phyloP scores from a whole-genome alignment of 345 rosid genomes.

The Pistacia atlantica region DNA sequence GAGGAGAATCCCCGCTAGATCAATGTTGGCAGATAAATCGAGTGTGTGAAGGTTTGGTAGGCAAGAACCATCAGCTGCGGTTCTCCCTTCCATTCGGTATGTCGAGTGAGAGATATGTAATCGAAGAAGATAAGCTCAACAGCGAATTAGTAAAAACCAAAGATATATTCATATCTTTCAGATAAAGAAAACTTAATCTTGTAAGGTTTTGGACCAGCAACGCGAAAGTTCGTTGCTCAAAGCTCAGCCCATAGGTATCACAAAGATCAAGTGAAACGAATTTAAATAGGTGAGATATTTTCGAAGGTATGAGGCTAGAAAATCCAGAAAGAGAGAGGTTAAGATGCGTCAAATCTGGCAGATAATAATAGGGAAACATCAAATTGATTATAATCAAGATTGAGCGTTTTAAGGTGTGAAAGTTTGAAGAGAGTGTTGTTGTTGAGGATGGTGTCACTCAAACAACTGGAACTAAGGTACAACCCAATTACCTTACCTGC shows the following conservation, averaged over 20 bases:
- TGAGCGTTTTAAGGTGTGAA: background rate
- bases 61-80: too few species aligned
- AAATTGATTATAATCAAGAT: background rate
- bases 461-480: slow-evolving; percentile 9
- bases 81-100: too few species aligned
- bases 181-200: background rate
- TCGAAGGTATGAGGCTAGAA: background rate
- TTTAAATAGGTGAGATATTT: slow-evolving; percentile 18
- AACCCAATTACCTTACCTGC: slow-evolving; percentile 10
- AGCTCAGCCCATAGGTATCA: background rate
- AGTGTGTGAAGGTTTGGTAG: too few species aligned
- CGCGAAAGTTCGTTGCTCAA: background rate
- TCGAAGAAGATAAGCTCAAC: slow-evolving; percentile 1
- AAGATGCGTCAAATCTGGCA: background rate
- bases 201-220: background rate
- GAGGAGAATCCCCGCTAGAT: too few species aligned
- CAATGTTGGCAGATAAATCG: too few species aligned
- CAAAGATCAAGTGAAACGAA: slow-evolving; percentile 14
- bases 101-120: background rate
- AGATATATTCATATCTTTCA: background rate
- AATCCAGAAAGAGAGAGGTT: background rate
- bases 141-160: background rate
- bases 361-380: slow-evolving; percentile 1
- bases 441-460: background rate
- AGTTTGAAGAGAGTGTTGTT: slow-evolving; percentile 11